Conservation (phyloP, 1,139 yeast species). For the Blastobotrys elegans region DNA sequence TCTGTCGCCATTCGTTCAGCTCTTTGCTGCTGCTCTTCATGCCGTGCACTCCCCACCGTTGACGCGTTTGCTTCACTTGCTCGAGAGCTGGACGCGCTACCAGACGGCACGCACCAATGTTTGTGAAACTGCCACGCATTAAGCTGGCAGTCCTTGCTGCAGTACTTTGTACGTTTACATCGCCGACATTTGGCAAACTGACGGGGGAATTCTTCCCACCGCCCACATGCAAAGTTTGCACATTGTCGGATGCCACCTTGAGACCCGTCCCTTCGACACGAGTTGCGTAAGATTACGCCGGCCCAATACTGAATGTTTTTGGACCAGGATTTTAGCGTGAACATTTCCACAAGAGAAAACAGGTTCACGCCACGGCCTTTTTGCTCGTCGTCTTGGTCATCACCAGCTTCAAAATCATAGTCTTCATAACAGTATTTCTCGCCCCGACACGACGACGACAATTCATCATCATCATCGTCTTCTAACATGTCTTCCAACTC, state of each 20-base stretch:
- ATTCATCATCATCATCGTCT: background rate
- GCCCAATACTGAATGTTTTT: constrained; percentile 94
- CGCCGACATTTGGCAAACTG: constrained; percentile 93
- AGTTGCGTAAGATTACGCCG: constrained; percentile 92
- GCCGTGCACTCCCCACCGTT: too few species aligned
- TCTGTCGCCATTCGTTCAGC: too few species aligned
- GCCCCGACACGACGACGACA: constrained; percentile 14
- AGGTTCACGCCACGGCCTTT: constrained; percentile 46
- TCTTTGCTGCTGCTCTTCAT: too few species aligned
- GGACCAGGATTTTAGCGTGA: constrained; percentile 63
- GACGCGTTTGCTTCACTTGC: background rate
- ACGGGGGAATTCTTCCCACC: constrained; percentile 86
- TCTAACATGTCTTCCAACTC: background rate
- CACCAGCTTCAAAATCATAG: constrained; percentile 41
- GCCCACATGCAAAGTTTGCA: constrained; percentile 90
- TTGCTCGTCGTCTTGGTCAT: constrained; percentile 8
- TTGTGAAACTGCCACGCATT: constrained; percentile 90
- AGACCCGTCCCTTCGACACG: constrained; percentile 83
- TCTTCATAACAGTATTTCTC: constrained; percentile 48
- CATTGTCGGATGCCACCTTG: constrained; percentile 93
- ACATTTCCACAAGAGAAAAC: constrained; percentile 87
- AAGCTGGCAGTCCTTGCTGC: constrained; percentile 88
- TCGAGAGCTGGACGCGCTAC: background rate
- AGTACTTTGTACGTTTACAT: constrained; percentile 91
- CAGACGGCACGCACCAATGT: constrained; percentile 64